phyloP scores from a whole-genome alignment of 192 early-diverging fungal species.

The Entomortierella beljakovae region DNA sequence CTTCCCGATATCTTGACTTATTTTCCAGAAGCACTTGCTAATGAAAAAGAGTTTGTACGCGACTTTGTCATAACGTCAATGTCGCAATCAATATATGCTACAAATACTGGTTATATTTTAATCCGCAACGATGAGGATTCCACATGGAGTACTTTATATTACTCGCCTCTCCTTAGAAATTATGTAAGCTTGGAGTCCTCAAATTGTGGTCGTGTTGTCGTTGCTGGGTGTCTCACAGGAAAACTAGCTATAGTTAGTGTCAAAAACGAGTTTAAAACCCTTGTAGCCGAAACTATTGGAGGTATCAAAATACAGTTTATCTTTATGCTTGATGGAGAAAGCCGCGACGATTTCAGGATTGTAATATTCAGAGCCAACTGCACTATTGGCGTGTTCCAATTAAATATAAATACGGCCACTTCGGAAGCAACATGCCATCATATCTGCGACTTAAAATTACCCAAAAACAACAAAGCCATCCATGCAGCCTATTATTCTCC shows the following conservation, averaged over 20 bases:
- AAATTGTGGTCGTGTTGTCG: conserved; percentile 62
- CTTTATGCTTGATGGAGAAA: conserved; percentile 19
- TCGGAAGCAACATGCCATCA: conserved; percentile 11
- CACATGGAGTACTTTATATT: conserved; percentile 50
- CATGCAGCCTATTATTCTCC: conserved; percentile 44
- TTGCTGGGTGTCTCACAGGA: conserved; percentile 65
- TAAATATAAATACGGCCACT: not conserved
- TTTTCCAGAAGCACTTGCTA: conserved; percentile 3
- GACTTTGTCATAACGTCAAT: conserved; percentile 42
- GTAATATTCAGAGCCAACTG: conserved; percentile 49
- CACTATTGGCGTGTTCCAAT: conserved; percentile 35
- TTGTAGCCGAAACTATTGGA: conserved; percentile 28
- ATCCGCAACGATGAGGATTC: conserved; percentile 35
- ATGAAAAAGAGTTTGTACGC: conserved; percentile 48
- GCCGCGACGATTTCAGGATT: conserved; percentile 18
- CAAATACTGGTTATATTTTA: conserved; percentile 56
- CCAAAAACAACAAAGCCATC: conserved; percentile 51
- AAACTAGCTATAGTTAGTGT: conserved; percentile 65
- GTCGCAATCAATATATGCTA: conserved; percentile 16
- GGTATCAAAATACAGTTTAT: conserved; percentile 53
- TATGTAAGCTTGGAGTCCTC: conserved; percentile 68
- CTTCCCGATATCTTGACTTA: conserved; percentile 34
- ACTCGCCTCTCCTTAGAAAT: conserved; percentile 55
- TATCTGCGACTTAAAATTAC: conserved; percentile 36
- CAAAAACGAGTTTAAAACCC: conserved; percentile 51